Evolutionary conservation across 768 basidiomycete genomes (phyloP), one percentile per base, ranked within the genome.

Genomic region (Rossbeevera mucosa): DNA sequence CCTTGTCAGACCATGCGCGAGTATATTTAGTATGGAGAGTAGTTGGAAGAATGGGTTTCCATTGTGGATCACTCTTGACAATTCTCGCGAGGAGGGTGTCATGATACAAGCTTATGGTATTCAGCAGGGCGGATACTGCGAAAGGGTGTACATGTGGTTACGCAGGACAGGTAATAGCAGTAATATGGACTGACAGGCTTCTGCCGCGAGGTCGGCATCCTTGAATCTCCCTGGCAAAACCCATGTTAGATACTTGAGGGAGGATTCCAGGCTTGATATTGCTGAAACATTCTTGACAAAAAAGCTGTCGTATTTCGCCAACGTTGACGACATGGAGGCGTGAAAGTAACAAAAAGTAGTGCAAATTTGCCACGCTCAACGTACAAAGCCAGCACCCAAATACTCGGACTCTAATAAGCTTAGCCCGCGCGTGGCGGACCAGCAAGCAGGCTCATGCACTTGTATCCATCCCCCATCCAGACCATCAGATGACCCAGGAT

Each of bases 191-290:
- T 79, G 59, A 95, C 94, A 76, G 63, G 88, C 83, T 80, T 98
- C 95, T 12, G 92, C 93, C 54, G 91, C 94, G 46, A 98, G 75
- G 69, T 97, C 94, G 43, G 94, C 93, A 78, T 97, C 94, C 71
- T 92, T 93, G 80, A 98, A 97, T 58, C 94, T 81, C 54, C 94
- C 94, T 41, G 95, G 95, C 41, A 98, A 74, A 62, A 98, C 85
- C 94, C 94, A 98, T 43, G 93, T 94, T 52, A 97, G 72, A 33
- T 92, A 94, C 58, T 92, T 78, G 57, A 98, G 71, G 24, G 88
- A 83, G 16, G 88, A 91, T 70, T 98, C 95, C 59, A 97, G 72
- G n/a, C 85, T 81, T 18, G 88, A 85, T 47, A 97, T 89, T 20
- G 89, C 84, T 2, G 86, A 83, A 21, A 89, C 83, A 71, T 97